Evolutionary conservation across 805 yeast genomes (phyloP), one percentile per base, ranked within the genome.

Genomic region (Soucietia sequanensis): DNA sequence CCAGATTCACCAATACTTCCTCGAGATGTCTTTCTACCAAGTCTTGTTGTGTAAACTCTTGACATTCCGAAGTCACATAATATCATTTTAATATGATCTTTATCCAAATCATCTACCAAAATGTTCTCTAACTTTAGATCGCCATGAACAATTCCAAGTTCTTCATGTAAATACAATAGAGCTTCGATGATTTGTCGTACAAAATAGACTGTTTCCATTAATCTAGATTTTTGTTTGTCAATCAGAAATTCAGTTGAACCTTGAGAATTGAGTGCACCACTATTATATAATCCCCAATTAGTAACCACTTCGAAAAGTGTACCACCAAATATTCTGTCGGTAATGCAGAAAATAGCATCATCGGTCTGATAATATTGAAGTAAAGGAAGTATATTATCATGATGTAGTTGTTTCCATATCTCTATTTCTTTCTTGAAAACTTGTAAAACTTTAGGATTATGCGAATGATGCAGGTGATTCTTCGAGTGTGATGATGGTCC

Each of bases 1-100:
- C 44, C 42, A 2, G 17, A 15, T 12, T 11, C n/a, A 9, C 26
- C 12, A 14, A 32, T 11, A 13, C 19, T 28, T 27, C 34, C 27
- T n/a, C n/a, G n/a, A n/a, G 52, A 47, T 14, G 41, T 26, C 15
- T 48, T 47, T 25, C 65, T 47, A 23, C 59, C 48, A 14, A 58
- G 31, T 26, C 68, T 50, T 22, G 32, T 19, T 41, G 39, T 49
- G 39, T 54, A 68, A 6, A 58, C 54, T 18, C 68, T 48, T 5
- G 79, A 63, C 95, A 90, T 86, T 4, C 98, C 98, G 63, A 90
- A 90, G 60, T 90, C 98, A 61, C 96, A 86, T 5, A 90, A 54
- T 17, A 82, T 53, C 42, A 86, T 67, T 28, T 62, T 63, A 30
- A 47, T 45, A 18, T 44, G 30, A 14, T 66, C 62, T 6, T 47